A percentile compares a stretch with the other conserved stretches of the same genome.
phyloP scores from a whole-genome alignment of 2,329 filamentous ascomycete genomes.

The Talaromyces pinophilus region DNA sequence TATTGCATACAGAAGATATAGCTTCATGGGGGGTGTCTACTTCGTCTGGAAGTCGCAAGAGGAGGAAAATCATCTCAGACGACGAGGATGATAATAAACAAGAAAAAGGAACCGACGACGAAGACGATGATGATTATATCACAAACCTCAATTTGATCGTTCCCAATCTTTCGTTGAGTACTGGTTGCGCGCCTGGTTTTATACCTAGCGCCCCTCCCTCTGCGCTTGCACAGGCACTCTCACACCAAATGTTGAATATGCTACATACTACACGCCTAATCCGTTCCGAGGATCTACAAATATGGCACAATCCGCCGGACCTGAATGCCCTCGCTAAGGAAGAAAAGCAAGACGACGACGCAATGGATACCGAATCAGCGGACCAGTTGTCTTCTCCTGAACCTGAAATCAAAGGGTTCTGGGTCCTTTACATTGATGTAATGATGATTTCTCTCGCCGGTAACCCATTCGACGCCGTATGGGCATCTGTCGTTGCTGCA shows the following conservation, averaged over 20 bases:
- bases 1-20: conserved; percentile 73
- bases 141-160: conserved; percentile 69
- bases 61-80: conserved; percentile 31
- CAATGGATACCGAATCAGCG: conserved; percentile 39
- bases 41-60: conserved; percentile 40
- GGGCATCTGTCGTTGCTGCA: conserved; percentile 80
- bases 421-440: conserved; percentile 94
- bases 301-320: conserved; percentile 63
- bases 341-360: conserved; percentile 47
- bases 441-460: conserved; percentile 91
- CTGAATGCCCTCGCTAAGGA: conserved; percentile 36
- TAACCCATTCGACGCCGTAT: conserved; percentile 87
- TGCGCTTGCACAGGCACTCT: conserved; percentile 78
- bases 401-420: conserved; percentile 75
- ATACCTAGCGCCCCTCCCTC: conserved; percentile 81
- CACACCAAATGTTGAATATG: conserved; percentile 74
- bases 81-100: conserved; percentile 22
- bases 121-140: conserved; percentile 50
- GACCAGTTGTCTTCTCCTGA: conserved; percentile 35
- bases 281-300: conserved; percentile 67
- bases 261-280: conserved; percentile 72
- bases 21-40: conserved; percentile 53
- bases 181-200: conserved; percentile 82
- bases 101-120: conserved; percentile 41
- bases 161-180: conserved; percentile 89